A percentile compares a stretch with the other conserved stretches of the same genome.
phyloP scores from a whole-genome alignment of 805 yeast species.

The Blastobotrys peoriensis region DNA sequence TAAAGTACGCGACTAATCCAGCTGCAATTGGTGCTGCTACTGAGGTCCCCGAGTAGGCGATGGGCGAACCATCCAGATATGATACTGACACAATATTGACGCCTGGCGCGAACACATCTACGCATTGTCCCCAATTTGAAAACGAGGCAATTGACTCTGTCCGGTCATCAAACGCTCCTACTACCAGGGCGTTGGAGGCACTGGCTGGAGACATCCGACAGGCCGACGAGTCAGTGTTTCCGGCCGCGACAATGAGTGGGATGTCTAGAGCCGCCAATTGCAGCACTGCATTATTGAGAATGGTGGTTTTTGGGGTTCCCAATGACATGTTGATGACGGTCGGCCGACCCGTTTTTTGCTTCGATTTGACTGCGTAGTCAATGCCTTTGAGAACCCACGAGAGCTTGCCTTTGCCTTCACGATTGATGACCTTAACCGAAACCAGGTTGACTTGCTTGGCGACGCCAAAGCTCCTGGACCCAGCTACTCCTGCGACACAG shows the following conservation, averaged over 20 bases:
- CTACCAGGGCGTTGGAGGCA: conserved; percentile 63
- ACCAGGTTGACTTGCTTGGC: conserved; percentile 59
- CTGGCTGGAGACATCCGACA: conserved; percentile 86
- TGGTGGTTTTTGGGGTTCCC: conserved; percentile 24
- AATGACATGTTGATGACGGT: conserved; percentile 22
- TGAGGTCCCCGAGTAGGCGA: conserved; percentile 61
- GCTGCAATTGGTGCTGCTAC: conserved; percentile 95
- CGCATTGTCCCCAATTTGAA: conserved; percentile 93
- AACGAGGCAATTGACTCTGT: conserved; percentile 67
- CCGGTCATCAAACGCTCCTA: conserved; percentile 82
- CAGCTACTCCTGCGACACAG: conserved; percentile 82
- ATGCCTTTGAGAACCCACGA: conserved; percentile 30
- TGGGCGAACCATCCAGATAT: conserved; percentile 7
- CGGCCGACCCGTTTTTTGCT: conserved; percentile 14
- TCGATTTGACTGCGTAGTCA: conserved; percentile 27
- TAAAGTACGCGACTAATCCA: conserved; percentile 79
- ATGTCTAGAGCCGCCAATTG: conserved; percentile 21
- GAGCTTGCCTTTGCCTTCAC: conserved; percentile 56
- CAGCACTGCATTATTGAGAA: conserved; percentile 23
- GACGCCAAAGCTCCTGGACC: conserved; percentile 71
- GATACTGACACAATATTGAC: conserved; percentile 62
- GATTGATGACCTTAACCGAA: conserved; percentile 66
- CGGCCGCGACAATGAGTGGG: conserved; percentile 37
- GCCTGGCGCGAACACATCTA: conserved; percentile 82
- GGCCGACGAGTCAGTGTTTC: conserved; percentile 72